Base-by-base conservation (phyloP, 2,329 filamentous ascomycete species). In the Scedosporium boydii region DNA sequence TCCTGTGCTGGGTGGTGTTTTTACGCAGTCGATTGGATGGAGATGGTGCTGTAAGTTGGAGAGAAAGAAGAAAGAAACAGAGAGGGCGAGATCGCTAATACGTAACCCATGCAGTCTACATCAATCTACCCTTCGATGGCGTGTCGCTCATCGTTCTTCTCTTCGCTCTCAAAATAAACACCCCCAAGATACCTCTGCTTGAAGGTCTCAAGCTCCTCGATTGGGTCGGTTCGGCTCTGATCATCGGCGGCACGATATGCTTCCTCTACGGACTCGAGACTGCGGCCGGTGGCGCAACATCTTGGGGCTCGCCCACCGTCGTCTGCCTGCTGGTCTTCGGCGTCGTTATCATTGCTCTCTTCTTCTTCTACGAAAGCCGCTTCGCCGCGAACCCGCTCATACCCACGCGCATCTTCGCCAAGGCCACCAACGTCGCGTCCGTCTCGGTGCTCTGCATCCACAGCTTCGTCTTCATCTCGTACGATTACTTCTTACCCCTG, bases 371-470 rank as follows among this genome's bases (percentile, higher is more conserved):
- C 62, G 90, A 93, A 74, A 79, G 81, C 66, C 83, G 83, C 65
- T 73, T 91, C 9, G 89, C 89, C 0, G 73, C 79, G 0, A 82
- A 91, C 63, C 90, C 90, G 0, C 90, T 93, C 67, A 89, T 89
- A 0, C 90, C 90, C 0, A 83, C 86, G 9, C 87, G 85, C 67
- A 87, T 93, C 65, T 61, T 61, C 46, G 7, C 27, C 34, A 27
- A 55, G 9, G 1, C n/a, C 12, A 56, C 79, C 0, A 82, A 91
- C 63, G 89, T 90, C 0, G 90, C 93, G 67, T 89, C 89, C 0
- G 90, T 90, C 0, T 83, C 86, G 7, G 87, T 85, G 67, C 83
- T 93, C 67, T 87, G 93, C 66, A 85, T 91, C 68, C 81, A 88
- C 68, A 78, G 80, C 6, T 81, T 80, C 6, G 78, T 93, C 23